Base-by-base conservation (phyloP, 345 rosid genomes). In the Lepidium africanum region DNA sequence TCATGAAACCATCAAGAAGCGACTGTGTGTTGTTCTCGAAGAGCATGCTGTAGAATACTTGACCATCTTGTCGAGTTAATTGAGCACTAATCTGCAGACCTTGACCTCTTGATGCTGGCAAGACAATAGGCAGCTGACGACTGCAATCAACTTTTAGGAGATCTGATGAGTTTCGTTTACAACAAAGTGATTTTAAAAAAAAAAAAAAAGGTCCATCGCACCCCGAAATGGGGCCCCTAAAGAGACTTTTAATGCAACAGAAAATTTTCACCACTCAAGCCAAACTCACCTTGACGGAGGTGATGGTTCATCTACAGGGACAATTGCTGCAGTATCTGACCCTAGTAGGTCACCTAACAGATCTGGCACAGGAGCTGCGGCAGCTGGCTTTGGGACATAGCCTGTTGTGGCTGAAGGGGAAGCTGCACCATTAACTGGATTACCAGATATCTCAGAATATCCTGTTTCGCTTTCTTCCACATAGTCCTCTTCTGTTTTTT, bases 1-100 rank as follows among this genome's bases (percentile, higher is more conserved):
- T 93, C 97, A 93, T 84, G 86, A 93, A 93, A 23, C 98, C 98
- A 77, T 93, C 98, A 49, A 93, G 96, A 33, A 90, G 67, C 43
- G 75, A 50, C 72, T 85, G 90, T 2, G 94, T 38, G 78, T 81
- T 90, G 85, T 90, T 93, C 82, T 93, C 98, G 64, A 93, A 84
- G 63, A 81, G 68, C 71, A 93, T 62, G 69, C 75, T 81, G 73
- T 92, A 92, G 65, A 83, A 86, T 57, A 88, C 78, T 80, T 88
- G 96, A 43, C 97, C 97, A 72, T 93, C 98, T 63, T 47, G 84
- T 43, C 85, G 70, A 53, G 67, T 80, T 79, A 93, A 83, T 71
- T 84, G 92, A 50, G 89, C 98, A 71, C 98, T 85, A 68, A 93
- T 93, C 73, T 93, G 97, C 77, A 93, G 72, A 41, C 97, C 97